Evolutionary conservation across 139 green algal genomes (phyloP).

Genomic region (Klebsormidium nitens): DNA sequence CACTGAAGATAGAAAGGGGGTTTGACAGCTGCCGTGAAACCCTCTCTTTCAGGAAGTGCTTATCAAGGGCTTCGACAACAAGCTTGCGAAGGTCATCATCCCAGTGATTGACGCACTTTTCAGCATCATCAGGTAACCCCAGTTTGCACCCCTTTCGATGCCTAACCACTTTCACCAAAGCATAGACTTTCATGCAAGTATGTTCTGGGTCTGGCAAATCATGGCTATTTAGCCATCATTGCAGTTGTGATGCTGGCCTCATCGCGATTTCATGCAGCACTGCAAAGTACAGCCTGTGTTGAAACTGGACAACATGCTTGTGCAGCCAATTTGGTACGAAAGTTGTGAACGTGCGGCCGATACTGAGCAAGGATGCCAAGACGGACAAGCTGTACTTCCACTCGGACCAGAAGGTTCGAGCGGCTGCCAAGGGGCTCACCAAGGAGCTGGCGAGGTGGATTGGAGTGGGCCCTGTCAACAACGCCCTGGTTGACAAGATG

Average conservation of each 20-base stretch:
- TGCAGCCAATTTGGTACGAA: slow-evolving; percentile 24
- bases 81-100: slow-evolving; percentile 77
- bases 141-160: too few species aligned
- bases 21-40: too few species aligned
- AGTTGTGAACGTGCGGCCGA: slow-evolving; percentile 64
- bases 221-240: too few species aligned
- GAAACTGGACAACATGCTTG: too few species aligned
- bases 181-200: too few species aligned
- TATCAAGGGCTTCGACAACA: slow-evolving; percentile 62
- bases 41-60: slow-evolving; percentile 51
- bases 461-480: slow-evolving; percentile 61
- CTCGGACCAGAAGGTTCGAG: slow-evolving; percentile 75
- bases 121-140: too few species aligned
- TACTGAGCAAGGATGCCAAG: slow-evolving; percentile 82
- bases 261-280: too few species aligned
- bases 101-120: slow-evolving; percentile 53
- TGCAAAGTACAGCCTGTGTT: too few species aligned
- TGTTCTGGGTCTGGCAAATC: too few species aligned
- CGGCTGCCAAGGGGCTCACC: slow-evolving; percentile 75
- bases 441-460: slow-evolving; percentile 76
- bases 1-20: too few species aligned
- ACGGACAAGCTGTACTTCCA: slow-evolving; percentile 73
- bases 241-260: too few species aligned
- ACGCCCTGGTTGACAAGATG: slow-evolving; percentile 77
- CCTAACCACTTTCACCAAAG: too few species aligned